Evolutionary conservation across 108 stramenopile genomes (phyloP), one percentile per base, ranked within the genome.

Genomic region (Chaetoceros tenuissimus): DNA sequence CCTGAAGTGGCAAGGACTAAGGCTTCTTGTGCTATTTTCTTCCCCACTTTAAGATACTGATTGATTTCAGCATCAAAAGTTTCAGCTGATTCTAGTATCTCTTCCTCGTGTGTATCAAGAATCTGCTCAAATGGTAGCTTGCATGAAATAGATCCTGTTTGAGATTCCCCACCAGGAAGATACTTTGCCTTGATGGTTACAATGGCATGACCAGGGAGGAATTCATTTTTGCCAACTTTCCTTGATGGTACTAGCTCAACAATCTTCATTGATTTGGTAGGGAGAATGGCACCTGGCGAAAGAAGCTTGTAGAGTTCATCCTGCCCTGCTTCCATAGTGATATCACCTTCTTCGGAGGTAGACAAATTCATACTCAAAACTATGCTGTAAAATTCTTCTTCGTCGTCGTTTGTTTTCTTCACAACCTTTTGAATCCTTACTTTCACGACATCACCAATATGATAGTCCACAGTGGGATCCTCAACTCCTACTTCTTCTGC

Each of bases 61-160:
- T 67, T 50, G 0, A 81, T 86, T 46, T 87, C 56, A 0, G 59
- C 67, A 64, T 93, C 83, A 3, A 89, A 31, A 45, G 71, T 73
- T 24, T 69, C 60, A 2, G 81, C 72, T 48, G 81, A 70, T 22
- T 60, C 79, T 17, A 77, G 59, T 24, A 76, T 72, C 10, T 78
- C 67, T 31, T 64, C 57, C 19, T 77, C 72, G 50, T 82, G 87
- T 0, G 73, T 55, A 53, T 92, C 90, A 51, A 84, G 31, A 8
- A 92, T 51, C 23, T 92, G 86, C 50, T 86, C 84, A 53, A 68
- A 92, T 3, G 90, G 80, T 13, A 92, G 67, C 53, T 88, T 87
- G 67, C 82, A 86, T 46, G 87, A 84, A 22, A 85, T 54, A 44
- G 63, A 64, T 2, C 64, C 62, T 30, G 26, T 47, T 16, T 47